Evolutionary conservation across 106 monocot genomes (phyloP).

Genomic region (Posidonia australis): DNA sequence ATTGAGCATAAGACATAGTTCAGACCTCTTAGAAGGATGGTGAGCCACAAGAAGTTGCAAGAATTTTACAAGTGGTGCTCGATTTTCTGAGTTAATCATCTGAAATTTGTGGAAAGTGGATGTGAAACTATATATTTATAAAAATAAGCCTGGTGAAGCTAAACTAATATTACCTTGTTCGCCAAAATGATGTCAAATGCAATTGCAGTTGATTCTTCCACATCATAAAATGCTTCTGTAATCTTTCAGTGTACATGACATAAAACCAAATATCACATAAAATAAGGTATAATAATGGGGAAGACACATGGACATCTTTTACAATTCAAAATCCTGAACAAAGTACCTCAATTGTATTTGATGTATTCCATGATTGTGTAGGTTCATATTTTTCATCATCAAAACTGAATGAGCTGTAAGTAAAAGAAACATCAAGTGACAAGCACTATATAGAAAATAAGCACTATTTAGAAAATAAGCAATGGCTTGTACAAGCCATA

Average conservation of each 20-base stretch:
- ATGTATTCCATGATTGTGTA: conserved; percentile 47
- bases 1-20: background rate
- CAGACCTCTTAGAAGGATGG: conserved; percentile 96
- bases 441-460: too few relatives aligned
- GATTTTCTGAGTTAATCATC: conserved; percentile 74
- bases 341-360: conserved; percentile 60
- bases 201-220: conserved; percentile 82
- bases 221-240: conserved; percentile 77
- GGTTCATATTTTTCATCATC: conserved; percentile 75
- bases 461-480: too few relatives aligned
- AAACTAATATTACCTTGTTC: conserved; percentile 49
- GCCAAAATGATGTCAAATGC: conserved; percentile 74
- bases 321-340: conserved; percentile 1
- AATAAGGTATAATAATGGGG: background rate
- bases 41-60: conserved; percentile 83
- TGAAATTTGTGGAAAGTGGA: conserved; percentile 3
- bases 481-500: too few relatives aligned
- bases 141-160: background rate
- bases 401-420: conserved; percentile 77
- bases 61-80: conserved; percentile 68
- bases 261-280: background rate
- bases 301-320: background rate
- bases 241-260: conserved; percentile 33
- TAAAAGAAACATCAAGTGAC: background rate
- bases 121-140: background rate